Evolutionary conservation across 2,329 filamentous ascomycete species (phyloP).

Genomic region (Clarireedia sp.): DNA sequence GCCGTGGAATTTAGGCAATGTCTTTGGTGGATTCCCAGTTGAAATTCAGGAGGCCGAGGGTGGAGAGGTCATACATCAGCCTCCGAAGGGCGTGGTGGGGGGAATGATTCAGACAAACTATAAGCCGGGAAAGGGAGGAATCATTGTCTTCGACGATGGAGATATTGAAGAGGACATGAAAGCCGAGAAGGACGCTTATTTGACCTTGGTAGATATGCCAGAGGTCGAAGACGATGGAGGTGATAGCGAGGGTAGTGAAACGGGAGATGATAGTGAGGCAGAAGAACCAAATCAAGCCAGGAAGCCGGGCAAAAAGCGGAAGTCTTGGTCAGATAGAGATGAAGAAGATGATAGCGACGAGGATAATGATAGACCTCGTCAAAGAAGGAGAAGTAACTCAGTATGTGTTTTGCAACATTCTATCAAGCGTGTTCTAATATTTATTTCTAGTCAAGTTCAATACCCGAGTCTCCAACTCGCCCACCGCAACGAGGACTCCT

Average conservation of each 20-base stretch:
- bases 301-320: conserved; percentile 60
- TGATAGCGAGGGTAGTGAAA: conserved; percentile 39
- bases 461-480: conserved; percentile 55
- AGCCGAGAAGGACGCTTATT: conserved; percentile 72
- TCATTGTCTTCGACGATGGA: conserved; percentile 92
- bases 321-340: conserved; percentile 66
- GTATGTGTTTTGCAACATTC: conserved; percentile 40
- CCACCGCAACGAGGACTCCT: conserved; percentile 53
- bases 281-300: conserved; percentile 43
- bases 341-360: conserved; percentile 58
- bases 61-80: conserved; percentile 35
- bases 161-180: conserved; percentile 80
- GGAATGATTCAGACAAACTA: conserved; percentile 68
- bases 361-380: conserved; percentile 67
- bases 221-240: conserved; percentile 60
- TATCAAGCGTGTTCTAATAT: conserved; percentile 15
- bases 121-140: conserved; percentile 71
- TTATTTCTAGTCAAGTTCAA: conserved; percentile 49
- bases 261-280: conserved; percentile 49
- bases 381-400: conserved; percentile 81
- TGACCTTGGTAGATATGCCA: conserved; percentile 83
- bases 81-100: conserved; percentile 58
- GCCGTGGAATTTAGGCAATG: conserved; percentile 90
- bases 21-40: conserved; percentile 68
- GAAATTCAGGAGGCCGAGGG: conserved; percentile 38